Evolutionary conservation across 805 yeast genomes (phyloP), one percentile per base, ranked within the genome.

Genomic region (Saccharomycopsis oosterbeekiorum): DNA sequence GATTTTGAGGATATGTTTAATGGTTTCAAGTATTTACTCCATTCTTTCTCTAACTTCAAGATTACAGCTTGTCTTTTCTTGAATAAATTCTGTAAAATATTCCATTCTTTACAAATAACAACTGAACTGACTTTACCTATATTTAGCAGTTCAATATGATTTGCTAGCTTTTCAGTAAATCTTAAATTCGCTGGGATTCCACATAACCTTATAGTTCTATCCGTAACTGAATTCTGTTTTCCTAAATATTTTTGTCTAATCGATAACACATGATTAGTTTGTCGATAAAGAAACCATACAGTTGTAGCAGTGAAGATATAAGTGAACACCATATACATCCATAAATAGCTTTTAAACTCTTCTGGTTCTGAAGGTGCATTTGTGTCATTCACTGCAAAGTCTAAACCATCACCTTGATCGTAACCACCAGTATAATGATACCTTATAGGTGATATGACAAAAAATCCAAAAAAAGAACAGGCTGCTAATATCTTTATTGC

Each of bases 291-390:
- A 65, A 83, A 77, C 65, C 77, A 79, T 21, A 83, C 75, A 0
- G 91, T 80, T 51, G 88, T 67, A 43, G 81, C 74, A 0, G 98
- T 93, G 75, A 94, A 93, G 9, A 88, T 77, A 69, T 90, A 90
- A 0, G 97, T 89, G 76, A 93, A 90, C 0, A 85, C 78, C 40
- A 91, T 91, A 70, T 93, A 93, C 73, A 88, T 81, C 96, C 97
- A 91, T 12, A 86, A 73, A 69, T 86, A 89, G 2, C 83, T 67
- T 42, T 56, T 61, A 29, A 60, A 64, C 54, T 65, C 65, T 50
- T 62, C 67, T 11, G 65, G 72, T 12, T 56, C 55, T 9, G 37
- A n/a, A 21, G 34, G 56, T 5, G 24, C 36, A 9, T 9, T 36
- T 24, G 53, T 51, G 9, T 47, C 55, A n/a, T 26, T n/a, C 15